phyloP scores from a whole-genome alignment of 805 yeast genomes.

The Wickerhamomyces pijperi region DNA sequence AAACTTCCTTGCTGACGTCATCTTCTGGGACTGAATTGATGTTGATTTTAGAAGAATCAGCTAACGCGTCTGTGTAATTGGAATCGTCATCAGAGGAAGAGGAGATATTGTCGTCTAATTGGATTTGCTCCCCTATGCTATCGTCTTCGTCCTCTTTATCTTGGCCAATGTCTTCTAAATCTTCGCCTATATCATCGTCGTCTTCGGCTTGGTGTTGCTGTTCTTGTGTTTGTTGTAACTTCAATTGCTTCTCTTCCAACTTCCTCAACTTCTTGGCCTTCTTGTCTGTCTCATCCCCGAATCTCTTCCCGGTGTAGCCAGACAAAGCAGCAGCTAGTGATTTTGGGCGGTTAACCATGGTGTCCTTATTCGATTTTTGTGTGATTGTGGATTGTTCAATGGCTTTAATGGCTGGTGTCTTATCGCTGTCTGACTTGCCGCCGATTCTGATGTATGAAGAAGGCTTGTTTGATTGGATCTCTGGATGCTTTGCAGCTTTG shows the following conservation, averaged over 20 bases:
- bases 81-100: conserved; percentile 10
- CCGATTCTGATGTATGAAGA: conserved; percentile 32
- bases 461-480: conserved; percentile 33
- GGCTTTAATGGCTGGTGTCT: not conserved
- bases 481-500: conserved; percentile 48
- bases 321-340: conserved; percentile 18
- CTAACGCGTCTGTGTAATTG: conserved; percentile 11
- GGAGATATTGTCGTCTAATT: conserved; percentile 7
- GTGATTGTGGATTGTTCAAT: conserved; percentile 8
- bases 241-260: not conserved
- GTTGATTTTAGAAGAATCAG: not conserved
- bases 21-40: conserved; percentile 8
- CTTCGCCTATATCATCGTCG: conserved; percentile 23
- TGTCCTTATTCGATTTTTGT: not conserved
- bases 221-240: conserved; percentile 1
- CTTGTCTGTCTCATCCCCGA: conserved; percentile 7
- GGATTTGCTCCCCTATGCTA: conserved; percentile 19
- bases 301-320: conserved; percentile 17
- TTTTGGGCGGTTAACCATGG: conserved; percentile 6
- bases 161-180: conserved; percentile 10
- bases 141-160: conserved; percentile 25
- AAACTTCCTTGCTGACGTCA: conserved; percentile 14
- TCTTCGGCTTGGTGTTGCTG: too few relatives aligned
- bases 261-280: conserved; percentile 11
- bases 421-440: conserved; percentile 2